phyloP scores from a whole-genome alignment of 163 green algal genomes.

The Scenedesmus sp. region DNA sequence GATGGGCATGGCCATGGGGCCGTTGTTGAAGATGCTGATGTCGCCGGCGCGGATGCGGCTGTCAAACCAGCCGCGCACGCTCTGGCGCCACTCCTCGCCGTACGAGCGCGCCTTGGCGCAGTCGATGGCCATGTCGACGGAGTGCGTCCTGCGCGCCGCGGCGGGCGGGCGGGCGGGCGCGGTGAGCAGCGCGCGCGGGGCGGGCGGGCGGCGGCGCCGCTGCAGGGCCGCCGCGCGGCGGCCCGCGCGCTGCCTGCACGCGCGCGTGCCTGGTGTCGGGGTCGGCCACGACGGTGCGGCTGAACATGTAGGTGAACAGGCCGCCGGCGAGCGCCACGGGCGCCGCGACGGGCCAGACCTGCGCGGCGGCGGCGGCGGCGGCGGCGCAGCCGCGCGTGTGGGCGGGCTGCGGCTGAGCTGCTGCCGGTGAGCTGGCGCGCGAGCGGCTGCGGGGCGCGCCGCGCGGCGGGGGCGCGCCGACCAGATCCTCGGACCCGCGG shows the following conservation, averaged over 20 bases:
- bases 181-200: neutral
- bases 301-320: conserved; percentile 43
- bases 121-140: conserved; percentile 26
- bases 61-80: conserved; percentile 31
- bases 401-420: neutral
- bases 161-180: neutral
- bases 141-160: conserved; percentile 7
- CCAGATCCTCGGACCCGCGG: too few relatives aligned
- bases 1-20: too few relatives aligned
- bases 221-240: neutral
- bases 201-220: neutral
- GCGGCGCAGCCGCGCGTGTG: neutral
- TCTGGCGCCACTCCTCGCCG: conserved; percentile 35
- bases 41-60: conserved; percentile 22
- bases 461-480: too few relatives aligned
- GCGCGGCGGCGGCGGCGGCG: neutral
- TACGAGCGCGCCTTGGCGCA: conserved; percentile 1
- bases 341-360: conserved; percentile 36
- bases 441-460: neutral
- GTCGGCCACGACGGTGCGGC: conserved; percentile 27
- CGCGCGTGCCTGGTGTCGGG: conserved; percentile 16
- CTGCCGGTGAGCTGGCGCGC: neutral
- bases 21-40: conserved; percentile 45
- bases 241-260: neutral
- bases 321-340: conserved; percentile 25